Evolutionary conservation across 345 rosid species (phyloP).

Genomic region (Rubroshorea leprosula): DNA sequence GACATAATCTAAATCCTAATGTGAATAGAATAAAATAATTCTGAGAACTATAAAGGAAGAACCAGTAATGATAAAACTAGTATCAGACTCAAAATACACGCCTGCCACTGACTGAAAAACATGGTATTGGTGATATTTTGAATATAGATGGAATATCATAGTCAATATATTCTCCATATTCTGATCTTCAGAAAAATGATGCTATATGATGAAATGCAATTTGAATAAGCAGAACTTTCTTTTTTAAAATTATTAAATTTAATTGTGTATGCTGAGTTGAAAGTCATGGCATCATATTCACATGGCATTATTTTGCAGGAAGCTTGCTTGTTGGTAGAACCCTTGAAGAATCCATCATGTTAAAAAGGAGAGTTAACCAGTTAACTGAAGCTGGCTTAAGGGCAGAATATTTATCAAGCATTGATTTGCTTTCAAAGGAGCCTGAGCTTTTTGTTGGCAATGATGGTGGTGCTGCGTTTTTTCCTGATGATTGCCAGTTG

Average conservation of each 20-base stretch:
- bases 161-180: not conserved
- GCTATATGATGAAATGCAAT: not conserved
- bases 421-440: constrained; percentile 48
- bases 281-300: not conserved
- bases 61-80: not conserved
- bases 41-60: no score
- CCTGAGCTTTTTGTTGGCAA: constrained; percentile 50
- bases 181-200: not conserved
- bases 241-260: not conserved
- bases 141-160: not conserved
- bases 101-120: not conserved
- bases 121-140: not conserved
- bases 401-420: constrained; percentile 58
- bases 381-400: constrained; percentile 65
- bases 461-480: constrained; percentile 66
- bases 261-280: not conserved
- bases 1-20: no score
- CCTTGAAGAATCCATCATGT: constrained; percentile 42
- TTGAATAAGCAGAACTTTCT: not conserved
- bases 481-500: constrained; percentile 76
- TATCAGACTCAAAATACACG: not conserved
- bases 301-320: constrained; percentile 35
- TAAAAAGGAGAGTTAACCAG: constrained; percentile 51
- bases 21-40: no score
- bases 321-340: constrained; percentile 70